Evolutionary conservation across 148 eudicot genomes (phyloP), one percentile per base, ranked within the genome.

Genomic region (Chenopodium formosanum): DNA sequence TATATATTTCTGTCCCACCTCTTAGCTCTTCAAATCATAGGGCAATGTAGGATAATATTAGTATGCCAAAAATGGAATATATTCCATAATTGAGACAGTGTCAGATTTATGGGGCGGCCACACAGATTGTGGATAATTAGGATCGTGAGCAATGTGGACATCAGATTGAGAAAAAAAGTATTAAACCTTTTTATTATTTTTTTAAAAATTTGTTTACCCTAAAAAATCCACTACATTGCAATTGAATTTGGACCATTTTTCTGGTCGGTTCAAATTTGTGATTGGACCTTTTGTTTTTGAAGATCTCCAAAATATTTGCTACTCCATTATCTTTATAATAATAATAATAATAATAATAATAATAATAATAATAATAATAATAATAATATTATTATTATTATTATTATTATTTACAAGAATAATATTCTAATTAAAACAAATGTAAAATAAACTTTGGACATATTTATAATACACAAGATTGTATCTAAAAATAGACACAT

Each of bases 31-130:
- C 75, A 83, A 78, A 83, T 83, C 69, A 83, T 60, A 78, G 19
- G 75, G 48, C 74, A 78, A 27, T 32, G 69, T n/a, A 65, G 44
- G 44, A 40, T 40, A 40, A 40, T 40, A 40, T 40, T 40, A 40
- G 32, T 17, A 82, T 71, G 71, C 84, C 80, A 44, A 20, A 77
- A 77, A 46, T 82, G 78, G 84, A 78, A 78, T 72, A 82, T 62
- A 82, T 78, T 47, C 66, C 63, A 13, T 37, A 44, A 71, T 78
- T 53, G 32, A 37, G 72, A 25, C 64, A 37, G 20, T 77, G 75
- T 79, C 74, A 75, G 34, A 53, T 17, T 66, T 3, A 13, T 23
- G 68, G 5, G 79, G 73, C 25, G 19, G 73, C 80, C 44, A 56
- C 13, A 29, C 13, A 75, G 60, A 65, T 12, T 81, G 70, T 48